Evolutionary conservation across 441 rosid genomes (phyloP), one percentile per base, ranked within the genome.

Genomic region (Omphalea diandra): DNA sequence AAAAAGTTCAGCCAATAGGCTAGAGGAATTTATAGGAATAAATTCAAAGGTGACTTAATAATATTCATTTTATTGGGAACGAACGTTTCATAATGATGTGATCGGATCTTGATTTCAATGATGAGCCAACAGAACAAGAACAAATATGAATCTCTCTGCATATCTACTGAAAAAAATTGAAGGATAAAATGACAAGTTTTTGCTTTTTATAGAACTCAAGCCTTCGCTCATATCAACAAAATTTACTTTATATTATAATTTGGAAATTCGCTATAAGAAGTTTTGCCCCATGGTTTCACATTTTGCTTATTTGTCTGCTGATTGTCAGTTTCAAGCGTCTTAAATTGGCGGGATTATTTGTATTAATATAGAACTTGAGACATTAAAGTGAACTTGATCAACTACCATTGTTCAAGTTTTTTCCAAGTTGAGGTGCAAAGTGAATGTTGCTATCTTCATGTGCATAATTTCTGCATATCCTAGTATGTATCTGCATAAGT

Each of bases 91-190:
- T 31, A 53, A 53, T 47, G 62, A 63, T 47, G 68, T 9, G 35
- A 43, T 47, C 41, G 38, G 1, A 31, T 62, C 64, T 63, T 55
- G 32, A 62, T n/a, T n/a, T n/a, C n/a, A n/a, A n/a, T 59, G 3
- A 35, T 40, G 22, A 66, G 43, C 50, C 36, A 20, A 24, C 44
- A 54, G 43, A 31, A 65, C 9, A 12, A 38, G 33, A n/a, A n/a
- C n/a, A 20, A 11, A 43, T 43, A 24, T 69, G 35, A 50, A 52
- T 24, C 35, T 18, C 24, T 3, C 56, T 20, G 31, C 1, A 15
- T 12, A 15, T 52, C 43, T 22, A 69, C 65, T n/a, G n/a, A 63
- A 74, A 74, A 53, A 11, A 52, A 22, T 27, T 26, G 63, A 67
- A 24, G 40, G n/a, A 54, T 22, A 49, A 0, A n/a, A 33, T 49